Base-by-base conservation (phyloP, 2,329 filamentous ascomycete genomes). In the Calonectria honghensis region DNA sequence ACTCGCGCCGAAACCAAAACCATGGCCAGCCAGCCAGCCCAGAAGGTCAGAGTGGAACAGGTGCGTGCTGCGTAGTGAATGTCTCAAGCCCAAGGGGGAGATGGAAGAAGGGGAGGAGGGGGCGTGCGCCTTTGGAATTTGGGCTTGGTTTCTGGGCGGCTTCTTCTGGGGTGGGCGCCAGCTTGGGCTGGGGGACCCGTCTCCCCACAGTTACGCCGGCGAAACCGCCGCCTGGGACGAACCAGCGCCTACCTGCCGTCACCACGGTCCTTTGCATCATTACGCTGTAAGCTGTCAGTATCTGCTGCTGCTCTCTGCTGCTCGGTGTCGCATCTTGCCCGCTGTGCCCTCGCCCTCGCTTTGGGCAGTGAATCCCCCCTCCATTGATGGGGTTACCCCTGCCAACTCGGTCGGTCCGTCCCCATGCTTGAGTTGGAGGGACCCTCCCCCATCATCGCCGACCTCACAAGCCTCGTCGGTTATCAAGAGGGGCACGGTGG, bases 191-290 rank as follows among this genome's bases (percentile, higher is more conserved):
- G 68, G 67, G 50, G 71, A 37, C 72, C 66, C 54, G 72, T 66
- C 74, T 76, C 88, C 86, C 89, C 89, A 91, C 89, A 89, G 89
- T 90, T 90, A 87, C 84, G 88, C 89, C 89, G 89, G 88, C 85
- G 84, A 90, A 88, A 89, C 83, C 87, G 89, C 89, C 89, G 89
- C 85, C 82, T 84, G 80, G 81, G 84, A 83, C 84, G 83, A 84
- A 84, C 84, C 85, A 85, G 81, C 78, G 77, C 70, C 68, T 69
- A 68, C 75, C 70, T 74, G 32, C 74, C 73, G 73, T 75, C 73
- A 74, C 66, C 61, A 63, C 63, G 67, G 68, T 74, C 73, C 70
- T 76, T 74, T 7, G 32, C 57, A 66, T 72, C 63, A 67, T 73
- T 73, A 48, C 68, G 73, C 67, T 72, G 70, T 61, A 24, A 35